Base-by-base conservation (phyloP, 2,329 filamentous ascomycete genomes). In the Myotisia sp. region DNA sequence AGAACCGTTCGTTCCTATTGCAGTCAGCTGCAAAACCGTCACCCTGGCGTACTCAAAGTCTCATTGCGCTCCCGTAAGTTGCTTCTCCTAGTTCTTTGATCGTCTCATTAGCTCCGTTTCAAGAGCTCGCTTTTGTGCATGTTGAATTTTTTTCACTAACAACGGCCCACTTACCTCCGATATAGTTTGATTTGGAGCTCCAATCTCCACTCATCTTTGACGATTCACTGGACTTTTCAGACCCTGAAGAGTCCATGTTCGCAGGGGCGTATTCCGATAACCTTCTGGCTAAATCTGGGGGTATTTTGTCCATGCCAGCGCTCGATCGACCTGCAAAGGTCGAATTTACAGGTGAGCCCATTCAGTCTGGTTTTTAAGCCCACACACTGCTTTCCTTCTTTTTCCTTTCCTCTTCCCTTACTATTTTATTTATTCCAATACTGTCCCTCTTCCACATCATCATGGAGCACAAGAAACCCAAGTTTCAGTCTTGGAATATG, bases 271-370 rank as follows among this genome's bases (percentile, higher is more conserved):
- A 59, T 50, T 61, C 64, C 52, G 60, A 62, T 54, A 65, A 64
- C 63, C 62, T 65, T 43, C 55, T 62, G 59, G 64, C 63, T 59
- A 68, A 65, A 55, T 62, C 63, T 58, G 67, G 73, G 66, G 60
- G 73, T 63, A 61, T 75, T 50, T 63, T 81, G 62, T 75, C 79
- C 60, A 86, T 86, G 79, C 79, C 81, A 58, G 77, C 77, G 61
- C 86, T 84, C 68, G 67, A 70, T 52, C 92, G 92, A 62, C 62
- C 74, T 39, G 74, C 79, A 57, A 68, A 76, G 60, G 68, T 78
- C 58, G 79, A 78, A 57, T 71, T 86, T 64, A 79, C 87, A 62
- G 80, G 85, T 92, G 66, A 64, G 83, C 76, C 39, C 40, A 40
- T n/a, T n/a, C n/a, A n/a, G n/a, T n/a, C n/a, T n/a, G n/a, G n/a